Evolutionary conservation across 2,329 filamentous ascomycete genomes (phyloP).

Genomic region (Alternaria ethzedia): DNA sequence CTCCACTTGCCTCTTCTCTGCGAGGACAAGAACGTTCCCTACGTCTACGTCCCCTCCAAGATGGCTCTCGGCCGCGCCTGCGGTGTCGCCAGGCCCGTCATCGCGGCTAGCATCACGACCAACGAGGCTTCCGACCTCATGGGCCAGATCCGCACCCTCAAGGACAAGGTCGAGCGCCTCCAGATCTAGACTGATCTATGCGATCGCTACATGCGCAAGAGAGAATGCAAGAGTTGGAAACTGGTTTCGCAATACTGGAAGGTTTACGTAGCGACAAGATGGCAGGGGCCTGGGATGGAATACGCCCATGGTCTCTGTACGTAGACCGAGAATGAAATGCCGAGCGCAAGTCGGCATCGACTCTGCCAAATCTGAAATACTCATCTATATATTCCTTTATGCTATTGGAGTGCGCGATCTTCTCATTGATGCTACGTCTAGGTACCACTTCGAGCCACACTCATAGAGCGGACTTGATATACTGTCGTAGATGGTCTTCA

Average conservation of each 20-base stretch:
- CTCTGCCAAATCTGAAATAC: conserved; percentile 18
- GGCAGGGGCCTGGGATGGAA: conserved; percentile 24
- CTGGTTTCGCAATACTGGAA: conserved; percentile 12
- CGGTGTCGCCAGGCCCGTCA: conserved; percentile 87
- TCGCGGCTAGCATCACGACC: conserved; percentile 85
- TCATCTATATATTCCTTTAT: not conserved
- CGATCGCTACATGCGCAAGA: not conserved
- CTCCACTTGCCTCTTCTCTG: conserved; percentile 78
- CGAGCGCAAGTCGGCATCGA: conserved; percentile 24
- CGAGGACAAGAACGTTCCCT: conserved; percentile 79
- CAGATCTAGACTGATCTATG: conserved; percentile 70
- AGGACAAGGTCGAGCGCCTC: conserved; percentile 94
- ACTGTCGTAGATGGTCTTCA: no score
- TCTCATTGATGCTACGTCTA: no score
- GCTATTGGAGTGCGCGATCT: not conserved
- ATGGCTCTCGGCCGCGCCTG: conserved; percentile 74
- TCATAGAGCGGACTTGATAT: no score
- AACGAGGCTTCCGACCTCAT: conserved; percentile 63
- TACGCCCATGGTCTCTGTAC: conserved; percentile 19
- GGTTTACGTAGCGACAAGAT: conserved; percentile 21
- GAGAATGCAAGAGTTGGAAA: not conserved
- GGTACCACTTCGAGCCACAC: no score
- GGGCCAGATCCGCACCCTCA: conserved; percentile 84
- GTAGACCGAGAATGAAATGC: conserved; percentile 39
- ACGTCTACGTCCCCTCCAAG: conserved; percentile 72